phyloP scores from a whole-genome alignment of 1,139 yeast genomes.

The Suhomyces atakaporum region DNA sequence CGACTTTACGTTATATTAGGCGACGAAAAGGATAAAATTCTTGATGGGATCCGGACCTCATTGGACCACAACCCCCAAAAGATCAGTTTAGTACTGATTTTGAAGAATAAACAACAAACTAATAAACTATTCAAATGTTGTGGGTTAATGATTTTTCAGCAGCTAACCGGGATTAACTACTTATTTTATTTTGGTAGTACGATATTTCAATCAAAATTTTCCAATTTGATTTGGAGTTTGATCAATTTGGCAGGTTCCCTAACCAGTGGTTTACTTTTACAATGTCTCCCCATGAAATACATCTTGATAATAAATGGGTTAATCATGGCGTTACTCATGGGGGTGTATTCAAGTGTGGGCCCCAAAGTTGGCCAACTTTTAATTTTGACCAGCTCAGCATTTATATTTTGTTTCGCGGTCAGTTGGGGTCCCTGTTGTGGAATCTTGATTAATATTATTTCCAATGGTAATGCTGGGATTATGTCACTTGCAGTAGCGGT shows the following conservation, averaged over 20 bases:
- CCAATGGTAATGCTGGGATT: no score
- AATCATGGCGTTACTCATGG: conserved; percentile 20
- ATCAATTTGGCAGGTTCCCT: conserved; percentile 22
- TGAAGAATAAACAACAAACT: background rate
- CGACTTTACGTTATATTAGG: no score
- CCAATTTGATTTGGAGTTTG: conserved; percentile 17
- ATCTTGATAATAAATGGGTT: conserved; percentile 16
- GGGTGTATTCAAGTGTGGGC: conserved; percentile 17
- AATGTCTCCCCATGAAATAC: conserved; percentile 6
- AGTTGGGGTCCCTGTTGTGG: no score
- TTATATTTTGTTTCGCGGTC: no score
- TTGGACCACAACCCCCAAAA: conserved; percentile 18
- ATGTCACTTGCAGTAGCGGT: no score
- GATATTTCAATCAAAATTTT: conserved; percentile 19
- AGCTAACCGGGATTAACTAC: conserved; percentile 37
- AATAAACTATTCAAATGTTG: conserved; percentile 17
- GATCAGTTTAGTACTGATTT: background rate
- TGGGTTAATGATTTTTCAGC: conserved; percentile 32
- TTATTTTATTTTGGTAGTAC: conserved; percentile 34
- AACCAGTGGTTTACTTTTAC: conserved; percentile 16
- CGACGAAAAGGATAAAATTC: no score
- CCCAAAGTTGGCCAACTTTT: no score
- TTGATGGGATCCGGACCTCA: no score
- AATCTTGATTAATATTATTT: no score
- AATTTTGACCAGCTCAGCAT: no score